Evolutionary conservation across 2,329 filamentous ascomycete genomes (phyloP).

Genomic region (Colletotrichum paranaense): DNA sequence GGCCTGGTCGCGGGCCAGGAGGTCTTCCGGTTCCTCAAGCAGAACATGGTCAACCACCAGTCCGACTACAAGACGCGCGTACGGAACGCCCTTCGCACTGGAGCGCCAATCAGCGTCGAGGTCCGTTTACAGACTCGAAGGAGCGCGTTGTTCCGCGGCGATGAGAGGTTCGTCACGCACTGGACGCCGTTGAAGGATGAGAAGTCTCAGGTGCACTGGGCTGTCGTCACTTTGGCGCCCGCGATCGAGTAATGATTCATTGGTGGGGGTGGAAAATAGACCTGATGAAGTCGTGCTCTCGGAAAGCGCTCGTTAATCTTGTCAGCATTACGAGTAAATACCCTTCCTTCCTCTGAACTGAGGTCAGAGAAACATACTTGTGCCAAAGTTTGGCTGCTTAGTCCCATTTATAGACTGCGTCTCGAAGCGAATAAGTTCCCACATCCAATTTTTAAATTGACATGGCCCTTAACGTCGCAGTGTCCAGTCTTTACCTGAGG

Average conservation of each 20-base stretch:
- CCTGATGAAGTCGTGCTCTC: too few relatives aligned
- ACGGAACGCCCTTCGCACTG: constrained; percentile 37
- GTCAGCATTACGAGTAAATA: too few relatives aligned
- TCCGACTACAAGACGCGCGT: constrained; percentile 40
- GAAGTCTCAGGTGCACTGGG: constrained; percentile 22
- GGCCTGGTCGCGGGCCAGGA: constrained; percentile 39
- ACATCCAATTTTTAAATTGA: too few relatives aligned
- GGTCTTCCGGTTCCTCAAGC: constrained; percentile 41
- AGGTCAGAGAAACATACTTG: too few relatives aligned
- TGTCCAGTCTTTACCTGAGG: too few relatives aligned
- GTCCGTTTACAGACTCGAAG: constrained; percentile 42
- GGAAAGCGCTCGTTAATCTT: too few relatives aligned
- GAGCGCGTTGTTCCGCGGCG: constrained; percentile 40
- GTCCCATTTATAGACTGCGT: neutral
- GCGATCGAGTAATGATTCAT: neutral
- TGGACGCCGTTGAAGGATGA: constrained; percentile 38
- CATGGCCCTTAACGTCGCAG: too few relatives aligned
- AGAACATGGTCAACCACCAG: constrained; percentile 40
- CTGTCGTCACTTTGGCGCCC: constrained; percentile 33
- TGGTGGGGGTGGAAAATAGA: too few relatives aligned
- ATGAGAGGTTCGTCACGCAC: constrained; percentile 37
- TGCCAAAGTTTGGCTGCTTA: too few relatives aligned
- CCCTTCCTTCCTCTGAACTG: too few relatives aligned
- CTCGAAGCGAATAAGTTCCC: neutral
- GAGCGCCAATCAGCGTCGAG: constrained; percentile 45